phyloP scores from a whole-genome alignment of 1,139 yeast species.

The Hyphopichia burtonii region DNA sequence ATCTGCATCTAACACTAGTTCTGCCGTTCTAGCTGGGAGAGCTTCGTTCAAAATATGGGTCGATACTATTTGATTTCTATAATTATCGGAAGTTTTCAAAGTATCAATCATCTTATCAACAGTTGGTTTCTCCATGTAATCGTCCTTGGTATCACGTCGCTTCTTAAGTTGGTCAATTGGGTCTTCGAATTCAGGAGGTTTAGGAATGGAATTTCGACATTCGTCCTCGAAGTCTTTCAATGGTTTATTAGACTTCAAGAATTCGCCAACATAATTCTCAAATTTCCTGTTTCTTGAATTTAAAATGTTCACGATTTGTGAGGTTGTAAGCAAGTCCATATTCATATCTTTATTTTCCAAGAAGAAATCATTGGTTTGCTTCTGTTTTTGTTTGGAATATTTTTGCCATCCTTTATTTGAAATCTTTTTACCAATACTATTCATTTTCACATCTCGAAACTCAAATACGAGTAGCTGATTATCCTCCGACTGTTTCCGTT shows the following conservation, averaged over 20 bases:
- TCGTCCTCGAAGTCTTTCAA: constrained; percentile 7
- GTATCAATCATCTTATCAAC: constrained; percentile 42
- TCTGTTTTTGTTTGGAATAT: neutral
- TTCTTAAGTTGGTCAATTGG: constrained; percentile 21
- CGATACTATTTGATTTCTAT: constrained; percentile 56
- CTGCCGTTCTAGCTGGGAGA: constrained; percentile 13
- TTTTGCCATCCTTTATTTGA: constrained; percentile 9
- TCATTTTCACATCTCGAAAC: constrained; percentile 65
- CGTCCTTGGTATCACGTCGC: neutral
- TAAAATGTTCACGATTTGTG: constrained; percentile 57
- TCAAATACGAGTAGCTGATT: constrained; percentile 69
- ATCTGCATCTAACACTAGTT: constrained; percentile 22
- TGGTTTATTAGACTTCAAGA: constrained; percentile 29
- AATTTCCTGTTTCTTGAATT: constrained; percentile 58
- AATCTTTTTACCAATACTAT: constrained; percentile 34
- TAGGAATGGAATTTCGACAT: constrained; percentile 47
- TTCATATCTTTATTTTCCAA: constrained; percentile 22
- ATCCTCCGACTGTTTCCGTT: constrained; percentile 8
- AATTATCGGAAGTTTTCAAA: constrained; percentile 46
- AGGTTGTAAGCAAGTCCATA: constrained; percentile 24
- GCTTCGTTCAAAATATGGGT: constrained; percentile 24
- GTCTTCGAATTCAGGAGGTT: constrained; percentile 28
- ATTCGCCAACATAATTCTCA: constrained; percentile 37
- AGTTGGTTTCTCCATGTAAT: constrained; percentile 14
- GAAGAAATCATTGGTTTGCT: constrained; percentile 18